phyloP scores from a whole-genome alignment of 1,284 basidiomycete species.

The Flammula alnicola region DNA sequence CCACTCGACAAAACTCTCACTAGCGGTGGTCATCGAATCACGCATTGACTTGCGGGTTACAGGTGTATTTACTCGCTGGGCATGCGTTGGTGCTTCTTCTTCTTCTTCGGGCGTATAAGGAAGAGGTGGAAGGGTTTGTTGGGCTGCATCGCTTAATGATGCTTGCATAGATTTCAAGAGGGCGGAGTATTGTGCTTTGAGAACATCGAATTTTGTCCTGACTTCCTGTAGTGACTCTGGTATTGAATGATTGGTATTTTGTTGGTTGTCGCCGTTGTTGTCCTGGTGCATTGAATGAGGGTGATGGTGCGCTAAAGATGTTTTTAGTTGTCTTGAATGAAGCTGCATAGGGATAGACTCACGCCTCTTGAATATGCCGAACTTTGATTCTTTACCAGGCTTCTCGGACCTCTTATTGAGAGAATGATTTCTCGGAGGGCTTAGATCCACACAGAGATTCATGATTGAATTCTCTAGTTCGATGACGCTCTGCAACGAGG shows the following conservation, averaged over 20 bases:
- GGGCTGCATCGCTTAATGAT: conserved; percentile 40
- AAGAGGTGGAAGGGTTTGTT: conserved; percentile 44
- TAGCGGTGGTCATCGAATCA: conserved; percentile 58
- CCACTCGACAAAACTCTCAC: conserved; percentile 68
- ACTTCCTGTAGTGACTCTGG: conserved; percentile 24
- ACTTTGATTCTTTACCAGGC: conserved; percentile 50
- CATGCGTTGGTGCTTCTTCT: conserved; percentile 34
- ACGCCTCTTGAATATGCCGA: conserved; percentile 65
- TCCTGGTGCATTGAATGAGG: conserved; percentile 7
- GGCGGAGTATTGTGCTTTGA: conserved; percentile 63
- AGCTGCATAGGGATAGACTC: conserved; percentile 20
- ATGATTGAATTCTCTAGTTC: conserved; percentile 24
- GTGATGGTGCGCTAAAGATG: conserved; percentile 14
- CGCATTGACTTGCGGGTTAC: conserved; percentile 45
- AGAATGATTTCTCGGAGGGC: conserved; percentile 29
- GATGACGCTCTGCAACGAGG: conserved; percentile 24
- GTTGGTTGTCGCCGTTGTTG: conserved; percentile 5
- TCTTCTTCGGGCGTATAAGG: conserved; percentile 57
- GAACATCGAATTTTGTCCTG: conserved; percentile 46
- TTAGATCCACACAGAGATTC: conserved; percentile 17
- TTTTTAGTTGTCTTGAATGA: neutral
- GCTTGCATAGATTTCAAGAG: conserved; percentile 52
- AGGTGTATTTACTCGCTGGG: conserved; percentile 36
- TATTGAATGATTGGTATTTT: conserved; percentile 11
- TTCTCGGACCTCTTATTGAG: conserved; percentile 51